Conservation (phyloP, 1,284 basidiomycete species). For the Waitea zeae region DNA sequence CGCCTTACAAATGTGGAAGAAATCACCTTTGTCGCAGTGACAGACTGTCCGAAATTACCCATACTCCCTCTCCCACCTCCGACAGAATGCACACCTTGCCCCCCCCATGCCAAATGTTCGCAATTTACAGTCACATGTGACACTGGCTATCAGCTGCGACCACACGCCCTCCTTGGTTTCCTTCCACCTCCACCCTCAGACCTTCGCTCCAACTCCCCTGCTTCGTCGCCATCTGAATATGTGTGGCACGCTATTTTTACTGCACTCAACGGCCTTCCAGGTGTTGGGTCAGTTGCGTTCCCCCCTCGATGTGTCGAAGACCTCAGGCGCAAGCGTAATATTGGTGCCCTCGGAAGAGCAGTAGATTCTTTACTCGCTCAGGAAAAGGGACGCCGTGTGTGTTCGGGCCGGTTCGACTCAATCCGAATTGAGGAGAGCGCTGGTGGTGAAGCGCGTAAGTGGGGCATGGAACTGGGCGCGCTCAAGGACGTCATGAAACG, state of each 20-base stretch:
- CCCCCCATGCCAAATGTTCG: conserved; percentile 63
- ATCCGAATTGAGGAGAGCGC: conserved; percentile 20
- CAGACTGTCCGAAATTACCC: conserved; percentile 32
- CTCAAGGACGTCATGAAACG: conserved; percentile 35
- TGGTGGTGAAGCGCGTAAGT: conserved; percentile 55
- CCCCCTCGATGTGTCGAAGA: conserved; percentile 74
- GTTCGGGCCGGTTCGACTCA: conserved; percentile 26
- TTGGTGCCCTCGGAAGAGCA: conserved; percentile 61
- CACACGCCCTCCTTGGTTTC: conserved; percentile 41
- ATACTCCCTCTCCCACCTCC: conserved; percentile 44
- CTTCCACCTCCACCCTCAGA: conserved; percentile 18
- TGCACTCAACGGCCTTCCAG: conserved; percentile 56
- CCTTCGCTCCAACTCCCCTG: conserved; percentile 7
- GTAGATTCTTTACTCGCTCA: conserved; percentile 54
- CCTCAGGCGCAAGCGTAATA: conserved; percentile 60
- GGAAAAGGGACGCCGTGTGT: conserved; percentile 55
- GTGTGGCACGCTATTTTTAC: conserved; percentile 27
- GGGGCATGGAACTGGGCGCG: conserved; percentile 46
- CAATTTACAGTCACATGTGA: conserved; percentile 53
- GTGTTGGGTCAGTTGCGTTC: conserved; percentile 62
- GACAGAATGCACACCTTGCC: conserved; percentile 70
- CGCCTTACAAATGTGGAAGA: neutral
- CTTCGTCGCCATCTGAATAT: conserved; percentile 22
- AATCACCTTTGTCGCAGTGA: conserved; percentile 7
- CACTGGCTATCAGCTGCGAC: conserved; percentile 54